These are phyloP conservation scores for Talaromyces stipitatus DNA, from an alignment of 495 filamentous ascomycete genomes.

Conservation along the genomic window DNA sequence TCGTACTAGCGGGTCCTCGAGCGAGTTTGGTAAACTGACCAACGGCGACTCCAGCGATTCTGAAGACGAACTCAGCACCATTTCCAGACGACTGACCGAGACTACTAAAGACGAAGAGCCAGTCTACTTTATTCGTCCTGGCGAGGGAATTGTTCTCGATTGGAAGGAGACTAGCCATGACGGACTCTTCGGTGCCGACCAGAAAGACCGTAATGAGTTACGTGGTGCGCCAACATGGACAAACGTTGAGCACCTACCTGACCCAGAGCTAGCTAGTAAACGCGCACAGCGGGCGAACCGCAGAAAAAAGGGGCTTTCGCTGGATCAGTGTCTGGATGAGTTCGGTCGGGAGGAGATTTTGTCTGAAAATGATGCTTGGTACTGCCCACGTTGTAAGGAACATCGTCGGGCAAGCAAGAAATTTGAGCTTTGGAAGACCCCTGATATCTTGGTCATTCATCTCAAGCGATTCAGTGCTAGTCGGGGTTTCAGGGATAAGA, in stretches of 20 bases:
- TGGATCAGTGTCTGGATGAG: conserved; percentile 90
- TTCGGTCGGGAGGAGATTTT: conserved; percentile 88
- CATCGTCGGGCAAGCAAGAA: conserved; percentile 88
- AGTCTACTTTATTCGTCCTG: conserved; percentile 45
- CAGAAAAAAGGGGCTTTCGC: conserved; percentile 63
- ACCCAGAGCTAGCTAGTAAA: conserved; percentile 58
- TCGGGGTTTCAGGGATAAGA: conserved; percentile 68
- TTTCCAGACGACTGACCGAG: not conserved
- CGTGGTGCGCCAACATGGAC: conserved; percentile 48
- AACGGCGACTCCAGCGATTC: conserved; percentile 9
- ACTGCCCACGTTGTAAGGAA: conserved; percentile 90
- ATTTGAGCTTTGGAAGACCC: conserved; percentile 92
- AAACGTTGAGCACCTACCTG: conserved; percentile 44
- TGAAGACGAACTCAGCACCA: conserved; percentile 8
- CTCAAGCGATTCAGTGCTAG: conserved; percentile 88
- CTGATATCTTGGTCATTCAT: conserved; percentile 90
- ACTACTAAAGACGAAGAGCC: conserved; percentile 6
- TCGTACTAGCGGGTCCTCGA: not conserved
- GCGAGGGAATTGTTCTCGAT: conserved; percentile 79
- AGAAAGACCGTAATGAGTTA: conserved; percentile 31
- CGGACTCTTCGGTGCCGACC: conserved; percentile 55
- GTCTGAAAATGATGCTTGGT: conserved; percentile 93
- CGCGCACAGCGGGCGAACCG: conserved; percentile 52
- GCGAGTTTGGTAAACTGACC: not conserved
- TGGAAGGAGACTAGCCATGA: conserved; percentile 65